A percentile compares a stretch with the other conserved stretches of the same genome.
Conservation (phyloP, 257 asterid genomes). For the Ocimum tenuiflorum region DNA sequence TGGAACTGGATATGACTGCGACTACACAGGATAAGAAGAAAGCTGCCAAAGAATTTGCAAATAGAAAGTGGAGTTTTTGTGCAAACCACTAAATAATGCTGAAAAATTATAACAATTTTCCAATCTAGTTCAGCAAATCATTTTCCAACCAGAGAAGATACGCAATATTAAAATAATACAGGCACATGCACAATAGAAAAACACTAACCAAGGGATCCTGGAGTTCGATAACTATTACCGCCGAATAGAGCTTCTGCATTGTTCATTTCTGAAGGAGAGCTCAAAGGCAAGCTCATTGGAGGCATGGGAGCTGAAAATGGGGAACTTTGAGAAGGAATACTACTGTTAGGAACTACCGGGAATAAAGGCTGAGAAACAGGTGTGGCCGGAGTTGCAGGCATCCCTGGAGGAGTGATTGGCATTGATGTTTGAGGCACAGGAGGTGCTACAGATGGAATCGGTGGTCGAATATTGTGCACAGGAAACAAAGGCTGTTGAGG, state of each 20-base stretch:
- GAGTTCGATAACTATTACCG: no score
- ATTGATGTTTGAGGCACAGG: conserved; percentile 39
- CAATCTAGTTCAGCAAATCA: neutral
- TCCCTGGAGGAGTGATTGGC: conserved; percentile 63
- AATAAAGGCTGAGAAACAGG: conserved; percentile 33
- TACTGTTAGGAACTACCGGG: conserved; percentile 44
- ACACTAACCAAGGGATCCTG: conserved; percentile 47
- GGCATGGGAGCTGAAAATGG: conserved; percentile 46
- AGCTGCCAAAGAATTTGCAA: no score
- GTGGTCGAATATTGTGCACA: conserved; percentile 58
- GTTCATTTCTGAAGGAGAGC: conserved; percentile 16
- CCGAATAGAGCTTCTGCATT: no score
- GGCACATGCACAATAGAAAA: neutral
- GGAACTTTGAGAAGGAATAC: conserved; percentile 36
- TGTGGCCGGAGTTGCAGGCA: conserved; percentile 40
- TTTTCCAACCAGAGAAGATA: neutral
- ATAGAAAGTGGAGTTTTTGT: no score
- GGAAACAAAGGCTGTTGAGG: conserved; percentile 84
- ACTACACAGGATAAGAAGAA: no score
- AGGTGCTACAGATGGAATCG: conserved; percentile 43
- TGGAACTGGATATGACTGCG: no score
- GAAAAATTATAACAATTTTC: neutral
- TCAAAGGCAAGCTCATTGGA: conserved; percentile 33
- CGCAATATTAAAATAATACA: neutral
- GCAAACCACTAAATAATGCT: neutral